Conservation (phyloP, 2,329 filamentous ascomycete species). For the Thielaviopsis cerberus region DNA sequence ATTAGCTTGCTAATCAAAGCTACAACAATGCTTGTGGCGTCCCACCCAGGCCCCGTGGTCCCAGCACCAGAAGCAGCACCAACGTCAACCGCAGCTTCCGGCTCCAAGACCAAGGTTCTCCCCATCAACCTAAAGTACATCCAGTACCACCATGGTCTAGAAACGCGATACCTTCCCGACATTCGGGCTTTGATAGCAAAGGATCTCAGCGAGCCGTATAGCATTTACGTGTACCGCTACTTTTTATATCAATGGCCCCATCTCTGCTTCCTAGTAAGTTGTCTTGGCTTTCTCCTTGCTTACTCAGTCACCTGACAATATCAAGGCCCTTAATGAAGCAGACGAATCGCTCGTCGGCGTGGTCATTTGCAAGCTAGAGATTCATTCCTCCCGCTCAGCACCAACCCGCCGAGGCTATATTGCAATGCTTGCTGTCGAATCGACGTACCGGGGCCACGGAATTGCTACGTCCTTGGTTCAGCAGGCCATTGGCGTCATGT, state of each 20-base stretch:
- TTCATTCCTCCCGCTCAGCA: slow-evolving; percentile 63
- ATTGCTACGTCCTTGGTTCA: slow-evolving; percentile 81
- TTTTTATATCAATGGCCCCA: slow-evolving; percentile 96
- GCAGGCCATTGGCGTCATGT: slow-evolving; percentile 82
- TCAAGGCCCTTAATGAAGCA: slow-evolving; percentile 39
- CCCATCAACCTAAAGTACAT: slow-evolving; percentile 33
- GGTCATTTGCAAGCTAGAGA: slow-evolving; percentile 85
- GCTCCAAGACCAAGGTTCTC: not conserved
- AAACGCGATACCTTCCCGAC: slow-evolving; percentile 53
- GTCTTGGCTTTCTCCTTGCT: not conserved
- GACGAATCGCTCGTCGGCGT: slow-evolving; percentile 61
- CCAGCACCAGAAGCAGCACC: not conserved
- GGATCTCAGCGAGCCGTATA: slow-evolving; percentile 93
- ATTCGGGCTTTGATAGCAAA: slow-evolving; percentile 89
- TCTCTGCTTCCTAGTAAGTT: slow-evolving; percentile 74
- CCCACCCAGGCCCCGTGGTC: not conserved
- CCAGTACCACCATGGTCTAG: slow-evolving; percentile 42
- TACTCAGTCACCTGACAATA: not conserved
- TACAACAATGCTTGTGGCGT: not conserved
- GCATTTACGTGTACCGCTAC: slow-evolving; percentile 97
- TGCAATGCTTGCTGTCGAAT: slow-evolving; percentile 87
- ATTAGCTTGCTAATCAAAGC: not conserved
- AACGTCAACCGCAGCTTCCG: not conserved
- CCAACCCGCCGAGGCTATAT: slow-evolving; percentile 75
- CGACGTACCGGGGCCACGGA: slow-evolving; percentile 61